Conservation (phyloP, 257 asterid species). For the Paraleonurus japonicus region DNA sequence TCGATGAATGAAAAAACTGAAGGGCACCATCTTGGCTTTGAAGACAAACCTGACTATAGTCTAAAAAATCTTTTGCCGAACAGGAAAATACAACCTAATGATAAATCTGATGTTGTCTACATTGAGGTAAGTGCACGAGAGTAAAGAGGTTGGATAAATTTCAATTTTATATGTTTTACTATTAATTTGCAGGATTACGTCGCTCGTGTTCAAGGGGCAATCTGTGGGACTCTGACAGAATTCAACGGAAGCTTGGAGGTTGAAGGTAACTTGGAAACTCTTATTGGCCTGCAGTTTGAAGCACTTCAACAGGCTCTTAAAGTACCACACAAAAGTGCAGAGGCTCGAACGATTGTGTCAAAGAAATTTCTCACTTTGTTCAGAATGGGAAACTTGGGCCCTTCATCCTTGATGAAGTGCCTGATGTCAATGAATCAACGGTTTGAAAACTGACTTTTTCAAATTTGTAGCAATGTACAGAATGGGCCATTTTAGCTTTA, state of each 20-base stretch:
- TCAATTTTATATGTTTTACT: background rate
- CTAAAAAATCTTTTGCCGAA: slow-evolving; percentile 60
- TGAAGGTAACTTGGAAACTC: slow-evolving; percentile 70
- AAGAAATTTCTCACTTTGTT: slow-evolving; percentile 78
- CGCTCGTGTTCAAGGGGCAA: slow-evolving; percentile 59
- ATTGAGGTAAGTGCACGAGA: slow-evolving; percentile 52
- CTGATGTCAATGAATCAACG: slow-evolving; percentile 34
- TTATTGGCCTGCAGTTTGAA: slow-evolving; percentile 75
- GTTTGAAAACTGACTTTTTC: slow-evolving; percentile 5
- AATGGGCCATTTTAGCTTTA: background rate
- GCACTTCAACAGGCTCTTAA: slow-evolving; percentile 65
- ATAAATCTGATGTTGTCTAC: slow-evolving; percentile 53
- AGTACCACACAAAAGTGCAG: slow-evolving; percentile 67
- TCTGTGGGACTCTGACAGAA: slow-evolving; percentile 46
- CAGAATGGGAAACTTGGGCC: slow-evolving; percentile 86
- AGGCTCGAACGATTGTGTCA: slow-evolving; percentile 65
- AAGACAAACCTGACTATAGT: slow-evolving; percentile 49
- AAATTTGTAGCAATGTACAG: background rate
- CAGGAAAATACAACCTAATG: slow-evolving; percentile 42
- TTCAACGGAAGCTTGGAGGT: slow-evolving; percentile 71
- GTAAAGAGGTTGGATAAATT: background rate
- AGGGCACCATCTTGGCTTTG: slow-evolving; percentile 28
- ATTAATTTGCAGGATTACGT: slow-evolving; percentile 60
- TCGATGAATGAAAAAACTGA: slow-evolving; percentile 33
- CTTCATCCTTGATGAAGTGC: slow-evolving; percentile 80